These are phyloP conservation scores for Helminthosporium solani DNA, from an alignment of 2,329 filamentous ascomycete genomes.

Conservation along the genomic window DNA sequence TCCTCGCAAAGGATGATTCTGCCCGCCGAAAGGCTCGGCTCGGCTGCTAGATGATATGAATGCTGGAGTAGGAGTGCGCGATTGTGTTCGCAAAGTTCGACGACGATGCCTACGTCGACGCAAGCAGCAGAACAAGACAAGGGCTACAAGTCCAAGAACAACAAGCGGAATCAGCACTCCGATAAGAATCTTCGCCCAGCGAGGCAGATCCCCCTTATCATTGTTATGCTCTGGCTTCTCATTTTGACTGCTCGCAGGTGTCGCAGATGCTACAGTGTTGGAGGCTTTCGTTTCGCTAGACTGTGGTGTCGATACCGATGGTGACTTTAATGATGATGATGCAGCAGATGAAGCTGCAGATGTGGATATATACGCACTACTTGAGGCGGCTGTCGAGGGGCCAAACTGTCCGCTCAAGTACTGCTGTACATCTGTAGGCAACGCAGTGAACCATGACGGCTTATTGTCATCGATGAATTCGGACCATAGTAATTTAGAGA, in stretches of 20 bases:
- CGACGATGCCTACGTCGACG: constrained; percentile 4
- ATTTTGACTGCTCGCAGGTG: neutral
- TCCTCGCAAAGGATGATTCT: constrained; percentile 4
- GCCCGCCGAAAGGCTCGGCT: neutral
- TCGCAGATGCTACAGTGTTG: neutral
- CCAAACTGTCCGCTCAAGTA: constrained; percentile 14
- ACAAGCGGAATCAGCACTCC: constrained; percentile 52
- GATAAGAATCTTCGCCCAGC: constrained; percentile 13
- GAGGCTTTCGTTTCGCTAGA: neutral
- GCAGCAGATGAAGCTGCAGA: neutral
- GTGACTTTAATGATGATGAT: neutral
- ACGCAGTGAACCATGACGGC: constrained; percentile 14
- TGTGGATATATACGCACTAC: constrained; percentile 1
- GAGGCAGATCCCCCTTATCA: constrained; percentile 7
- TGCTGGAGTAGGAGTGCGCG: constrained; percentile 8
- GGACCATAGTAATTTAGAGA: constrained; percentile 13
- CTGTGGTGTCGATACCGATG: too few species aligned
- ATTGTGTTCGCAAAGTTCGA: neutral
- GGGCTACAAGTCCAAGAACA: constrained; percentile 53
- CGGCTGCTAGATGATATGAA: constrained; percentile 5
- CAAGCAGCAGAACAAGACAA: constrained; percentile 5
- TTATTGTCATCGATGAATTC: constrained; percentile 15
- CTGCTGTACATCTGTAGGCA: constrained; percentile 13
- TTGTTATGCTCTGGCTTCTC: neutral
- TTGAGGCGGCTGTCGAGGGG: constrained; percentile 8